These are phyloP conservation scores for Fusarium zealandicum DNA, from an alignment of 2,329 filamentous ascomycete genomes.

Conservation along the genomic window DNA sequence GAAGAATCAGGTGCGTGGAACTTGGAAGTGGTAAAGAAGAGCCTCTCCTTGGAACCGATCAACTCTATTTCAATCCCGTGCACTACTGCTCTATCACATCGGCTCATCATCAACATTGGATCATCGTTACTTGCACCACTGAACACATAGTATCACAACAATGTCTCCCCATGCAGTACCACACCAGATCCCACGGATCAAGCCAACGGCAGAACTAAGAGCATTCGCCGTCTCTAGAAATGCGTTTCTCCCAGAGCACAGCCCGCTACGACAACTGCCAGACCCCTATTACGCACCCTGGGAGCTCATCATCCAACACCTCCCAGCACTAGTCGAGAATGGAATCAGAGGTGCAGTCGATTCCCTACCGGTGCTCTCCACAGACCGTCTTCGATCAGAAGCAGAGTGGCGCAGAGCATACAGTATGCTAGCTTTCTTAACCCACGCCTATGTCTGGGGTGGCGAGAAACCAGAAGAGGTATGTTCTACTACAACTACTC, in stretches of 20 bases:
- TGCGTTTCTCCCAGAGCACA: conserved; percentile 78
- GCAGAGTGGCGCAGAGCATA: conserved; percentile 85
- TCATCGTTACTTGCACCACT: neutral
- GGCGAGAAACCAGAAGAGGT: conserved; percentile 78
- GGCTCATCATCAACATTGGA: neutral
- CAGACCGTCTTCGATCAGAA: conserved; percentile 66
- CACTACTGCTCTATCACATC: neutral
- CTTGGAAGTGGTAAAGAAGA: neutral
- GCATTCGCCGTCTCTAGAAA: conserved; percentile 57
- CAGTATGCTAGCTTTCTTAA: conserved; percentile 76
- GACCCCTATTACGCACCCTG: conserved; percentile 80
- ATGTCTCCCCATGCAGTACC: conserved; percentile 55
- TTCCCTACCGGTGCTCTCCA: conserved; percentile 72
- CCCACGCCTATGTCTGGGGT: conserved; percentile 91
- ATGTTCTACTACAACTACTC: conserved; percentile 13
- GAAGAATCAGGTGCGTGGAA: conserved; percentile 6
- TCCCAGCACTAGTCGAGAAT: conserved; percentile 72
- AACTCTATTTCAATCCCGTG: conserved; percentile 13
- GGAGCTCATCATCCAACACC: conserved; percentile 73
- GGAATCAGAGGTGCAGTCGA: conserved; percentile 70
- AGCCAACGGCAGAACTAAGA: conserved; percentile 41
- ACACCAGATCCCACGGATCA: conserved; percentile 21
- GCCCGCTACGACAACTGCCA: conserved; percentile 70
- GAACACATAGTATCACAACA: neutral
- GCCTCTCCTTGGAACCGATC: neutral